Evolutionary conservation across 1,284 basidiomycete species (phyloP), one percentile per base, ranked within the genome.

Genomic region (Sporisorium exsertum): DNA sequence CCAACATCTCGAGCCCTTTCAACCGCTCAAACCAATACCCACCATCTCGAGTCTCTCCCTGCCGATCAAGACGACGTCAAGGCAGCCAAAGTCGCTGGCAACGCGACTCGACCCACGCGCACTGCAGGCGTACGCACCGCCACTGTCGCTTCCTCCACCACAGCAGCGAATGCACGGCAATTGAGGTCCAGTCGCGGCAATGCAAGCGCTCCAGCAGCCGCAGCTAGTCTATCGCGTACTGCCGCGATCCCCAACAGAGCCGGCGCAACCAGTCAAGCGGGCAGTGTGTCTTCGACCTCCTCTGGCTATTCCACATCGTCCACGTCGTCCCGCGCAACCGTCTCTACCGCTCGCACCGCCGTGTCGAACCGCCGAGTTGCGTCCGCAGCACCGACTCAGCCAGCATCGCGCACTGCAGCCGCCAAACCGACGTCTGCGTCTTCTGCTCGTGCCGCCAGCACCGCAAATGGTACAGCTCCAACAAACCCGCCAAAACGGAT

Each of bases 221-320:
- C 50, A 7, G 40, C 40, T 9, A 13, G 35, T 13, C 40, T 46
- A 0, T 20, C 47, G 24, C 65, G 71, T 18, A 49, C 71, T 7
- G 42, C 49, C 12, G 58, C 65, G 2, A 56, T 51, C 18, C 60
- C 64, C 12, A 63, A 27, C 56, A 58, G 69, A 46, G 35, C 74
- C 16, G 70, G 66, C 24, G 74, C 69, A 4, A 68, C 63, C 5
- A 72, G 69, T 26, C 62, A 65, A 24, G 74, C 74, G 9, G 69
- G 74, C 35, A 72, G 69, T 37, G 69, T 75, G 0, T 75, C 72
- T 6, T 74, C 72, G 9, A 74, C 64, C 5, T 74, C 72, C 0
- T 75, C 72, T 2, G 60, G 35, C 47, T 70, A 67, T 16, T 66
- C 72, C 5, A 37, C 59, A 1, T 59, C 67, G 9, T 75, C 72